Base-by-base conservation (phyloP, 2,329 filamentous ascomycete species). In the Hyphodiscus sp. region DNA sequence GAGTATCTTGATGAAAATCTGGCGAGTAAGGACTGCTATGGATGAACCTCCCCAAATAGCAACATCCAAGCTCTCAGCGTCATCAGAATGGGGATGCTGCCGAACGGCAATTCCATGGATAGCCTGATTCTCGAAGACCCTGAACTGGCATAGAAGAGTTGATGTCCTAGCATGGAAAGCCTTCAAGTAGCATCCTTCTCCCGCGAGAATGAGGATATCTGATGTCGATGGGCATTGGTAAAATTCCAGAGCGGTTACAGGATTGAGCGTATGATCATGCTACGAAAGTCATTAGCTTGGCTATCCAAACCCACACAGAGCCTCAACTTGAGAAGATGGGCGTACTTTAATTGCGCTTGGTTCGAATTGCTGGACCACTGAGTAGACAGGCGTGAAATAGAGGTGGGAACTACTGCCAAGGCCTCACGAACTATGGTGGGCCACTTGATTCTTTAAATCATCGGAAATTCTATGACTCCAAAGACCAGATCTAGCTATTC, bases 1-100 rank as follows among this genome's bases (percentile, higher is more conserved):
- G 11, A 59, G 50, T 15, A 63, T 41, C 15, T 26, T 38, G 8
- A 56, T 55, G 29, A 67, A 49, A 38, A 53, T 55, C 3, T 65
- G 63, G 2, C 61, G 59, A 18, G 71, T 55, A 16, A 79, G 50
- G 51, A 70, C 45, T 68, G 55, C 16, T 50, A 76, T 69, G 1
- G 74, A 79, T 16, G 76, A 74, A 1, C 83, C 86, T 41, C 90
- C 90, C 88, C 89, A 95, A 16, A 85, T 70, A 6, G 92, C 72
- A 10, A 83, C 59, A 43, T 69, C 61, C 5, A 65, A 20, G 42
- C 54, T 56, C 53, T 58, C 47, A 11, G 45, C 43, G 7, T 30
- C 45, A 6, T 9, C 38, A 33, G 13, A 4, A 18, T 45, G 56
- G 1, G 47, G 54, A 9, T 55, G 53, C 15, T 61, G 67, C 49